Conservation (phyloP, 73 alveolate species). For the Paramecium tetraurelia region DNA sequence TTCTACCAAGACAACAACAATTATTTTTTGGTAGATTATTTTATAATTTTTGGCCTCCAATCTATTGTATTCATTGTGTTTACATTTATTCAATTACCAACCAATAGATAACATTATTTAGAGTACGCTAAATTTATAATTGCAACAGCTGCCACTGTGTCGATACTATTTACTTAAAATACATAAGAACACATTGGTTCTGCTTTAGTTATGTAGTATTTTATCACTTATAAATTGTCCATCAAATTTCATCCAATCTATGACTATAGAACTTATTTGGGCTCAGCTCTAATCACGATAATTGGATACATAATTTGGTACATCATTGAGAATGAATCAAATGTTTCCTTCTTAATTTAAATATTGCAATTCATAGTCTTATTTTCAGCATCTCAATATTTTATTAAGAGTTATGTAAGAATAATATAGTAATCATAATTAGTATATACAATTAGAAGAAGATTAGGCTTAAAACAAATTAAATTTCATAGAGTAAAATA, state of each 20-base stretch:
- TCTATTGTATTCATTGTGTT: not conserved
- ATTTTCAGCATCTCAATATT: not conserved
- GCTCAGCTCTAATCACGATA: not conserved
- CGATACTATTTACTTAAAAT: not conserved
- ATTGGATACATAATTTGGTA: not conserved
- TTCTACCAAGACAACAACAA: not conserved
- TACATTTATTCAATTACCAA: not conserved
- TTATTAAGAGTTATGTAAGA: not conserved
- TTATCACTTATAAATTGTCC: not conserved
- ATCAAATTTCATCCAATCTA: not conserved
- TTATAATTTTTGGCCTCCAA: not conserved
- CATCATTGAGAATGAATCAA: not conserved
- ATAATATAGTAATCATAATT: not conserved
- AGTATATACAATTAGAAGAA: slow-evolving; percentile 9
- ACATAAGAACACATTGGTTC: not conserved
- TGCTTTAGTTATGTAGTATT: not conserved
- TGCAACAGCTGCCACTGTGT: not conserved
- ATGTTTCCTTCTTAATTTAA: not conserved
- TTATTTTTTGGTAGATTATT: not conserved
- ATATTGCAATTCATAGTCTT: not conserved
- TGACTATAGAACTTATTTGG: not conserved
- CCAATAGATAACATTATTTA: not conserved
- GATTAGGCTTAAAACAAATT: slow-evolving; percentile 17
- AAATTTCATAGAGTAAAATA: slow-evolving; percentile 14
- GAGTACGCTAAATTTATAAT: not conserved